Percentiles rank a stretch among this genome's conserved stretches.
These are phyloP conservation scores for Microbotryum saponariae DNA, from an alignment of 1,284 basidiomycete species.

Conservation along the genomic window DNA sequence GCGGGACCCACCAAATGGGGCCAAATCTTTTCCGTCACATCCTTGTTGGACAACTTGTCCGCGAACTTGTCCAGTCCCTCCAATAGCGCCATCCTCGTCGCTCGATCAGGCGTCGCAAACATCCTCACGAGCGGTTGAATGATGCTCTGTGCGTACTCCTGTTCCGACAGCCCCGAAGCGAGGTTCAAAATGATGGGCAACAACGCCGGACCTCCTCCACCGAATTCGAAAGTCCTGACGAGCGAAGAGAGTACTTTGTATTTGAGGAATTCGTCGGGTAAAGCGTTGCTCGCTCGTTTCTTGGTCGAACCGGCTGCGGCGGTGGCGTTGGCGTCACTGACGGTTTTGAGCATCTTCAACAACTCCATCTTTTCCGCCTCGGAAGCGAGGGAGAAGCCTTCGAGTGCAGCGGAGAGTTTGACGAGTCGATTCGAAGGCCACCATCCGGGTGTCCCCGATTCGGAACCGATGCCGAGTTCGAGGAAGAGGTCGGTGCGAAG, in stretches of 20 bases:
- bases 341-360: conserved; percentile 48
- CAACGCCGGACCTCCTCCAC: conserved; percentile 53
- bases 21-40: conserved; percentile 81
- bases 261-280: conserved; percentile 80
- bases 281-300: conserved; percentile 46
- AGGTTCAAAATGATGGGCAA: conserved; percentile 70
- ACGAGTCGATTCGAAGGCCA: conserved; percentile 78
- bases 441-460: conserved; percentile 60
- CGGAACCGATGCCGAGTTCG: conserved; percentile 53
- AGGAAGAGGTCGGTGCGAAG: conserved; percentile 69
- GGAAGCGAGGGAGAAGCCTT: conserved; percentile 73
- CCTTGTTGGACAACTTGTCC: conserved; percentile 77
- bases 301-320: not conserved
- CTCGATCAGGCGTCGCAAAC: conserved; percentile 79
- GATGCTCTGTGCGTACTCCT: conserved; percentile 64
- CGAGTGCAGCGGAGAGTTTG: conserved; percentile 74
- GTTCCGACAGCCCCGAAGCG: conserved; percentile 52
- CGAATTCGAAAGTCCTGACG: conserved; percentile 72
- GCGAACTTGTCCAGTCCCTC: conserved; percentile 77
- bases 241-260: conserved; percentile 82
- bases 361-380: conserved; percentile 72
- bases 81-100: conserved; percentile 84
- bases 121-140: conserved; percentile 73
- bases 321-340: conserved; percentile 5
- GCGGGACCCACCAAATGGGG: conserved; percentile 64